Conservation (phyloP, 257 asterid species). For the Solanum microdontum region DNA sequence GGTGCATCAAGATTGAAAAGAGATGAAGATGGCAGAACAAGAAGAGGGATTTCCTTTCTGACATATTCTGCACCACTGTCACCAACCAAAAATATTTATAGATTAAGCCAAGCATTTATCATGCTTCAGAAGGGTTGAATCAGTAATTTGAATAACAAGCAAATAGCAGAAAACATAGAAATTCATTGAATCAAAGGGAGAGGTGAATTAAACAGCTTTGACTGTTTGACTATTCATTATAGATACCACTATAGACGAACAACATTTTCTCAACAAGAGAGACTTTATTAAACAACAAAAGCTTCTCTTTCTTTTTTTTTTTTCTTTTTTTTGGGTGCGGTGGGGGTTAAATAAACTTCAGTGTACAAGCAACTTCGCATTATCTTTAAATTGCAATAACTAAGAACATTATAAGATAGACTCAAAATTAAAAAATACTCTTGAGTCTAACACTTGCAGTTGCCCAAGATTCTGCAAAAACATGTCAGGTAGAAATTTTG, state of each 20-base stretch:
- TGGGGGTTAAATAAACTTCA: background rate
- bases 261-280: background rate
- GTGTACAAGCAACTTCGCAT: background rate
- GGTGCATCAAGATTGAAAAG: constrained; percentile 67
- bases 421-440: background rate
- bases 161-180: background rate
- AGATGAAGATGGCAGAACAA: constrained; percentile 57
- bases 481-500: background rate
- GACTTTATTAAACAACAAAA: background rate
- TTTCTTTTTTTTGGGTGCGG: background rate
- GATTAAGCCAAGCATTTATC: background rate
- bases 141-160: background rate
- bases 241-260: background rate
- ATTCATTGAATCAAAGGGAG: background rate
- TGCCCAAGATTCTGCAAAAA: background rate
- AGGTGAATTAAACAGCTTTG: background rate
- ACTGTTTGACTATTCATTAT: background rate
- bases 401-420: background rate
- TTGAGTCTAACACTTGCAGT: background rate
- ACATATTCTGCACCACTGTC: constrained; percentile 92
- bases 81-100: constrained; percentile 14
- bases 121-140: background rate
- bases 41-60: constrained; percentile 88
- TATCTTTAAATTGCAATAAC: background rate
- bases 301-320: background rate